A percentile compares a stretch with the other conserved stretches of the same genome.
These are phyloP conservation scores for Dipodascus geniculatus DNA, from an alignment of 805 yeast genomes.

Conservation along the genomic window DNA sequence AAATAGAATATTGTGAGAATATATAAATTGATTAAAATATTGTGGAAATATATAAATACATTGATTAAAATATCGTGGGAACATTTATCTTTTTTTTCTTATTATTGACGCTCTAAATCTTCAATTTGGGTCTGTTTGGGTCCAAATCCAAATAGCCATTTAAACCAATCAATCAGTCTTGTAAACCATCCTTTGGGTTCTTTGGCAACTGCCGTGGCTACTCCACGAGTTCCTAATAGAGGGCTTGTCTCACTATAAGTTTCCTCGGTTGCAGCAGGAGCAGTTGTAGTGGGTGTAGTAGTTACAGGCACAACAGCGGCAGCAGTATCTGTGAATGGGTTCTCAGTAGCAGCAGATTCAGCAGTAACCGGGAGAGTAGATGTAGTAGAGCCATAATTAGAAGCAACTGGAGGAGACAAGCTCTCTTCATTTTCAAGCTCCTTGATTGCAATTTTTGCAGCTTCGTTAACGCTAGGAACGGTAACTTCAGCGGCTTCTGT, in stretches of 20 bases:
- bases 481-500: neutral
- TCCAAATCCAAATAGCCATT: neutral
- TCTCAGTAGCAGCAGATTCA: constrained; percentile 15
- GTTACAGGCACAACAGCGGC: neutral
- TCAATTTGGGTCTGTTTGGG: neutral
- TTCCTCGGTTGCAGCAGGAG: neutral
- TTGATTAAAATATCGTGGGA: no score
- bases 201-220: neutral
- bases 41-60: neutral
- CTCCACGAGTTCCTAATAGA: no score
- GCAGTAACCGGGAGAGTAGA: constrained; percentile 33
- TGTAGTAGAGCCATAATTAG: neutral
- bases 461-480: neutral
- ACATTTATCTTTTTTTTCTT: no score
- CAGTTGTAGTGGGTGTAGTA: neutral
- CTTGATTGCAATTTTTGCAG: neutral
- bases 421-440: neutral
- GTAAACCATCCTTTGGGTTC: neutral
- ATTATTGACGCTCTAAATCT: neutral
- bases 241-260: neutral
- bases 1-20: no score
- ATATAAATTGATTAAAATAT: no score
- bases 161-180: neutral
- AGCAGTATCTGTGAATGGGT: constrained; percentile 14
- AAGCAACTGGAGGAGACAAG: neutral